A percentile compares a stretch with the other conserved stretches of the same genome.
Conservation (phyloP, 371 early-diverging fungal genomes). For the Actinomucor elegans region DNA sequence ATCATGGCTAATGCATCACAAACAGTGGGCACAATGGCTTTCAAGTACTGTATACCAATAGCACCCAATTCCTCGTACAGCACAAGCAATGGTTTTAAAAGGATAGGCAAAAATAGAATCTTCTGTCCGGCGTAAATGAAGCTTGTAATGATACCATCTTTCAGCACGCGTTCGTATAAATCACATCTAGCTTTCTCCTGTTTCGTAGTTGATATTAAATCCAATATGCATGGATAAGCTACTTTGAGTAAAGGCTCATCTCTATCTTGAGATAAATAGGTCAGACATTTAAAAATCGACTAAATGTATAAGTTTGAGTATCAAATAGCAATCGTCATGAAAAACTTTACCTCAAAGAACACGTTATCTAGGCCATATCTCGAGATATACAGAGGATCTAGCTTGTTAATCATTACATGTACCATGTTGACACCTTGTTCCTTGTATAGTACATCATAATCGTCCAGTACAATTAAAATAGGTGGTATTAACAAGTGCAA, state of each 20-base stretch:
- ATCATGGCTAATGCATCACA: constrained; percentile 10
- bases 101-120: constrained; percentile 11
- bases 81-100: constrained; percentile 18
- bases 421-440: constrained; percentile 27
- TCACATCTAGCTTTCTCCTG: not conserved
- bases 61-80: constrained; percentile 24
- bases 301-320: constrained; percentile 5
- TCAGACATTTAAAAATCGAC: constrained; percentile 39
- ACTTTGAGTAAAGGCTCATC: constrained; percentile 21
- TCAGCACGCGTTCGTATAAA: constrained; percentile 30
- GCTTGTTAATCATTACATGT: constrained; percentile 21
- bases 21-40: constrained; percentile 23
- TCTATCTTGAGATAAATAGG: constrained; percentile 30
- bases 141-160: constrained; percentile 32
- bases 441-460: constrained; percentile 35
- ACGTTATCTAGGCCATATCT: constrained; percentile 29
- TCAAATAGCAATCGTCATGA: not conserved
- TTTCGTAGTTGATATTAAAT: constrained; percentile 20
- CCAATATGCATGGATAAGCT: constrained; percentile 35
- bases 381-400: constrained; percentile 13
- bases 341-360: constrained; percentile 32
- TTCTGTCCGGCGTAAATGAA: constrained; percentile 27
- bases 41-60: constrained; percentile 31
- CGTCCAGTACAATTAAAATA: constrained; percentile 33
- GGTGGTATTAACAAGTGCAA: constrained; percentile 31